Evolutionary conservation across 2,329 filamentous ascomycete genomes (phyloP), one percentile per base, ranked within the genome.

Genomic region (Alternaria hordeiaustralica): DNA sequence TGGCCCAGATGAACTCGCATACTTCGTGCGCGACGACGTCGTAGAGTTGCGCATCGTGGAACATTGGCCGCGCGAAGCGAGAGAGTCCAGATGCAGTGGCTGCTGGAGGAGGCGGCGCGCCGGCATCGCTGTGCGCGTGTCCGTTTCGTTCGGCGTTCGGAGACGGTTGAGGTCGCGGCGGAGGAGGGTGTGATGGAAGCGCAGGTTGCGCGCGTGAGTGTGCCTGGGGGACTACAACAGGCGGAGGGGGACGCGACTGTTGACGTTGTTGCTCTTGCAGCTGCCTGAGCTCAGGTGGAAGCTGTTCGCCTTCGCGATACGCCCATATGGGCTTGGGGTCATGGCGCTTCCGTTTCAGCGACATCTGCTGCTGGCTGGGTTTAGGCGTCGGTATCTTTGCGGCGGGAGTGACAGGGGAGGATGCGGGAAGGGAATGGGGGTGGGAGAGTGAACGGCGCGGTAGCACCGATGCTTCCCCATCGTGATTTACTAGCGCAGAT

Each of bases 1-100:
- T 85, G 51, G 87, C 78, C 75, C 90, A 96, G 11, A 97, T 82
- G 72, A 94, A 97, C 75, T 97, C 92, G 65, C 91, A 92, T n/a
- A 97, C 86, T 18, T 85, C 79, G 71, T 89, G 91, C n/a, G 89
- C 89, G 11, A 96, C 81, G 64, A 94, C 90, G 70, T 96, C 92
- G 59, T 89, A 87, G 55, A 79, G 67, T 0, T 92, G 92, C 63
- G 89, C 88, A 10, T 87, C 83, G 51, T 91, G 89, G 2, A 89
- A 90, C 50, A 97, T 90, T 33, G 89, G 86, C 7, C 84, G 84
- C 64, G 87, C 85, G 79, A 83, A 86, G 36, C 74, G 74, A 11
- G 57, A 25, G 45, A 75, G 73, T 28, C 72, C 73, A 18, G 60
- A 62, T 8, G 51, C 51, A 5, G 62, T 43, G 2, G 45, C 46